Conservation (phyloP, 768 basidiomycete species). For the Suillus subalutaceus region DNA sequence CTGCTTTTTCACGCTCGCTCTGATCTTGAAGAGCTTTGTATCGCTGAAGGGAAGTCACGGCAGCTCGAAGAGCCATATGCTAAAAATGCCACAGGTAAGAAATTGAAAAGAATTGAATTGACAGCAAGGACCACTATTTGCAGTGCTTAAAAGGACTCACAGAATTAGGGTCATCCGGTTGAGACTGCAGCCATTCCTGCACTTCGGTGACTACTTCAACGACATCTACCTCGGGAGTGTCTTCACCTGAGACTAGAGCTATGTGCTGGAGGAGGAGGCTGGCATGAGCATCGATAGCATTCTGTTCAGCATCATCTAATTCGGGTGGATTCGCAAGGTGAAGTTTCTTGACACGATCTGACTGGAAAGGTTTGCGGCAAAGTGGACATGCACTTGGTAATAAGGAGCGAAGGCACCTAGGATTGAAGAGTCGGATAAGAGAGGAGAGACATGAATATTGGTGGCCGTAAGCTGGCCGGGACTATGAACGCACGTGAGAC, state of each 20-base stretch:
- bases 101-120: neutral
- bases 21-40: slow-evolving; percentile 42
- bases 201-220: slow-evolving; percentile 48
- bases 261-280: slow-evolving; percentile 40
- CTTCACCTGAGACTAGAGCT: slow-evolving; percentile 36
- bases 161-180: slow-evolving; percentile 41
- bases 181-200: slow-evolving; percentile 51
- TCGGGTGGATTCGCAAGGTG: slow-evolving; percentile 57
- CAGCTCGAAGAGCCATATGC: slow-evolving; percentile 34
- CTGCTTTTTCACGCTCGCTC: slow-evolving; percentile 32
- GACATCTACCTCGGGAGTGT: slow-evolving; percentile 35
- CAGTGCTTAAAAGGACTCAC: slow-evolving; percentile 24
- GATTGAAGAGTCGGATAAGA: slow-evolving; percentile 10
- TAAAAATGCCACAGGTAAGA: slow-evolving; percentile 30
- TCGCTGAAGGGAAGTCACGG: slow-evolving; percentile 39
- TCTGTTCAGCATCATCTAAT: slow-evolving; percentile 36
- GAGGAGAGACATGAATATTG: slow-evolving; percentile 9
- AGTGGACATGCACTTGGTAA: slow-evolving; percentile 61
- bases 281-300: slow-evolving; percentile 44
- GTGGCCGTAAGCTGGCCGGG: slow-evolving; percentile 13
- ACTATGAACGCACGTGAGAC: slow-evolving; percentile 53
- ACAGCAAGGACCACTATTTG: neutral
- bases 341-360: slow-evolving; percentile 65
- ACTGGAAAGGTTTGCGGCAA: slow-evolving; percentile 62
- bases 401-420: slow-evolving; percentile 61